Percentiles rank a stretch among this genome's conserved stretches.
Conservation (phyloP, 2,329 filamentous ascomycete genomes). For the Trichoderma semiorbis region DNA sequence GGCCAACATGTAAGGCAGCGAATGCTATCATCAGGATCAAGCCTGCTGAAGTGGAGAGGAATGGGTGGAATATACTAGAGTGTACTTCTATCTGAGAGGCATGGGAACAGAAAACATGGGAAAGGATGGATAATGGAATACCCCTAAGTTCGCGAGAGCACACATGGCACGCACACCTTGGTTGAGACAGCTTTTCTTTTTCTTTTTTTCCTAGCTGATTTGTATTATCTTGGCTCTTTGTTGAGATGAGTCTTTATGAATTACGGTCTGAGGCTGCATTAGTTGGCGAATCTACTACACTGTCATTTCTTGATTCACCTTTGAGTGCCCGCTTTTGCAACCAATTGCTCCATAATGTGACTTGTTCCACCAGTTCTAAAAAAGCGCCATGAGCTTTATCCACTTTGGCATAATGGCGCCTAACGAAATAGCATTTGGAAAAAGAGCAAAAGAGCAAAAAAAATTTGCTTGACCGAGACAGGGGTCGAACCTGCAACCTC, state of each 20-base stretch:
- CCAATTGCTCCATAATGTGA: background rate
- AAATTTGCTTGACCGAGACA: background rate
- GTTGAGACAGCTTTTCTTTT: background rate
- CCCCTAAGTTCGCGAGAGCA: conserved; percentile 1
- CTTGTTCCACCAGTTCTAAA: background rate
- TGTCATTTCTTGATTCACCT: conserved; percentile 1
- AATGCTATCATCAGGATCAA: background rate
- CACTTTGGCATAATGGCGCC: background rate
- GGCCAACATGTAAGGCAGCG: conserved; percentile 39
- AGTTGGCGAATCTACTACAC: background rate
- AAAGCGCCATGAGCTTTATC: background rate
- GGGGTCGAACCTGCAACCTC: background rate
- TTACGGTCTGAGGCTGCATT: conserved; percentile 12
- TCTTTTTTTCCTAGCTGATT: background rate
- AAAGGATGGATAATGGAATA: background rate
- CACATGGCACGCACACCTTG: background rate
- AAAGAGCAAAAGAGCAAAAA: background rate
- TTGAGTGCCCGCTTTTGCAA: background rate
- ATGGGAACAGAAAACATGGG: background rate
- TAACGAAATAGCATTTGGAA: background rate
- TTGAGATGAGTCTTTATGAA: background rate
- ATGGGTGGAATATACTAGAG: background rate
- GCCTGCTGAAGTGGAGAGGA: background rate
- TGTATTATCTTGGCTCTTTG: background rate
- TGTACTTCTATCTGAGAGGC: background rate